Evolutionary conservation across 192 early-diverging fungal genomes (phyloP), one percentile per base, ranked within the genome.

Genomic region (Pilaira anomala): DNA sequence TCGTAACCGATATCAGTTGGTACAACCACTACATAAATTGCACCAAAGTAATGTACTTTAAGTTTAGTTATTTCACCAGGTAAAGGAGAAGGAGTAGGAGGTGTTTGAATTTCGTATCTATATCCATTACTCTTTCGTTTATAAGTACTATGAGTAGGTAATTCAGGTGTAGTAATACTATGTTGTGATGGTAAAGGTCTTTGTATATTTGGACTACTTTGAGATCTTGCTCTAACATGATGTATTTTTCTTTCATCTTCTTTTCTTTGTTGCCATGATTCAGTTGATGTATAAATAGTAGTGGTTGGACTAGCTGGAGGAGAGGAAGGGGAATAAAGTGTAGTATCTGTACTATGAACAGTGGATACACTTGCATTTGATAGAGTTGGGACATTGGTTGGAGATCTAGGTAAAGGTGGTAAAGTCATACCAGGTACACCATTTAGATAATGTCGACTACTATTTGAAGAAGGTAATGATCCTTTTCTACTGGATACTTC

Each of bases 21-120:
- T 4, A 95, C 91, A 12, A 95, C 88, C 14, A 98, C 86, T 40
- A 93, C 85, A 75, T 95, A 95, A 7, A 94, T 88, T 68, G 93
- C 92, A 65, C 88, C 81, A 25, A 87, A 84, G 78, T 90, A 95
- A 67, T 95, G 91, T 33, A 93, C 89, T 63, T 92, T 94, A 65
- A 96, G 81, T 72, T 95, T 94, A 52, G 88, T 79, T 25, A 33
- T 25, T n/a, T 56, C 76, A 19, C 40, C 26, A 7, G 50, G 28
- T 19, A 28, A 9, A 1, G 30, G 28, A 18, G 56, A 33, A 30
- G 48, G 24, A 9, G 33, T 36, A 0, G 18, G 44, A 7, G 16
- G 44, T 46, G 13, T 4, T 7, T 1, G 13, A 46, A 46, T 6
- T 9, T 16, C 41, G 3, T n/a, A 39, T n/a, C 39, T 60, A 44